Evolutionary conservation across 2,329 filamentous ascomycete genomes (phyloP), one percentile per base, ranked within the genome.

Genomic region (Venturia carpophila): DNA sequence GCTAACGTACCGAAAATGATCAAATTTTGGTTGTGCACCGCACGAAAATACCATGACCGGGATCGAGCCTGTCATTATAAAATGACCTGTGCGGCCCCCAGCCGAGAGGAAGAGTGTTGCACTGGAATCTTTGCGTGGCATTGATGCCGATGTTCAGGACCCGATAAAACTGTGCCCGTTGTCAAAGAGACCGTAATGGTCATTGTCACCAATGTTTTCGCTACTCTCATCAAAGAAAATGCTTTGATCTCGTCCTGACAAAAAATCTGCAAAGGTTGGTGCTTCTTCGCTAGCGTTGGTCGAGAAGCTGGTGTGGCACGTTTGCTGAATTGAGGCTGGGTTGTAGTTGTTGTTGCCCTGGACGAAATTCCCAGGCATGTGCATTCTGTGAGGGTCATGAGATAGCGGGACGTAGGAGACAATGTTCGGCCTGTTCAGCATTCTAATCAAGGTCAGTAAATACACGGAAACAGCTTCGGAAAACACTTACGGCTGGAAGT

Each of bases 1-100:
- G 52, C 52, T 58, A n/a, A 58, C 27, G 7, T 37, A 58, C 52
- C 52, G 37, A n/a, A 58, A 15, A 58, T 58, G 2, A 21, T 58
- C 27, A 15, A 37, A 37, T 17, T 27, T 5, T 37, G 17, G 5
- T 27, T 34, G 17, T 37, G 49, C 49, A 55, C 3, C 1, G 49
- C 30, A 34, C 30, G 6, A 34, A 15, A 17, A 11, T 24, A 5
- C 24, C 27, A 30, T 34, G 49, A 47, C n/a, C 3, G 3, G 45
- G 10, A 15, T 11, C 3, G 21, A 52, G 47, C 21, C 47, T 52
- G 47, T 27, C 47, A 52, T 52, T 52, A 10, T 52, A 5, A 15
- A 7, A 15, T 17, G 9, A 27, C 47, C 1, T 15, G 9, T 6
- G 21, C 21, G 24, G 21, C 21, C 47, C 27, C 27, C 21, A 52